Base-by-base conservation (phyloP, 345 rosid species). In the Eucalyptus rudis region DNA sequence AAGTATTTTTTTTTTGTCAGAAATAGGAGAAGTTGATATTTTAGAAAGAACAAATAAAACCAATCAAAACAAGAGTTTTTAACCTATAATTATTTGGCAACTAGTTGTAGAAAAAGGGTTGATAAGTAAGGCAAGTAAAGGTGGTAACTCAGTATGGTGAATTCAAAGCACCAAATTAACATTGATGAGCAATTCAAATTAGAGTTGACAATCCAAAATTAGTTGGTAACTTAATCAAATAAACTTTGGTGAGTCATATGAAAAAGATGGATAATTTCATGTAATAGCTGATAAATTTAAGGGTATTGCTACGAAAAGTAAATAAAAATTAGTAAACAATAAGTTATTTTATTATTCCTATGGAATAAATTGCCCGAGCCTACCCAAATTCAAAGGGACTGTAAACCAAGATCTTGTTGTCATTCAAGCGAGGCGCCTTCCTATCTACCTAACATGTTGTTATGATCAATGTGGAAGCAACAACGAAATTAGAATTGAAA, bases 401-500 rank as follows among this genome's bases (percentile, higher is more conserved):
- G 10, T 31, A 66, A 68, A 68, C 12, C 43, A 16, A 8, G 17
- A 68, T 68, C 22, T 10, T 31, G 79, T 31, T 3, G 43, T 68
- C 22, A 68, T 31, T 68, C 43, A 66, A 31, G 22, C 43, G 3
- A 64, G 0, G 5, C 76, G 4, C 76, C 36, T n/a, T n/a, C n/a
- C 36, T n/a, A 64, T n/a, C 20, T 64, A n/a, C 76, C 36, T 29
- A 64, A 14, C 5, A 4, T 64, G 76, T n/a, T 2, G 33, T 58
- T 58, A 5, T 56, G 62, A 24, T 1, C 29, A 56, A 1, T 24
- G 62, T 0, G 1, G n/a, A 58, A 58, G 29, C 7, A 58, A 58
- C 29, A 24, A 10, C 0, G 3, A 25, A 58, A 58, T 24, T 1
- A 58, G 27, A 25, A 25, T 0, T 9, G 64, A 58, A 7, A 58